phyloP scores from a whole-genome alignment of 2,329 filamentous ascomycete species.

The Ophiostoma montium region DNA sequence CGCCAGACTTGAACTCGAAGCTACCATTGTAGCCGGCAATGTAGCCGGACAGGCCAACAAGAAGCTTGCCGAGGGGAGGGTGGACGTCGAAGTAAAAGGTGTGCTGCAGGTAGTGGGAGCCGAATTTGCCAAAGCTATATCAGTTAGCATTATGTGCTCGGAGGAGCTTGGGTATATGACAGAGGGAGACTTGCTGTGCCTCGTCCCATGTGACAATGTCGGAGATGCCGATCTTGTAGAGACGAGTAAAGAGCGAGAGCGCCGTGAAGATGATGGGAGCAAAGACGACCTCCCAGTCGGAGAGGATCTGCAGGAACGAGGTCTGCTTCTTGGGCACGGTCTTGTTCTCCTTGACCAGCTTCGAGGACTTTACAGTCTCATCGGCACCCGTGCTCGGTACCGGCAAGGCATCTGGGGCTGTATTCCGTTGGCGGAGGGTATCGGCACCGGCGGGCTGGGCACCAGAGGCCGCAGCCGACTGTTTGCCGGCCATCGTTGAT shows the following conservation, averaged over 20 bases:
- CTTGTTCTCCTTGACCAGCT: slow-evolving; percentile 41
- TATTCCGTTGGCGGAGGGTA: slow-evolving; percentile 37
- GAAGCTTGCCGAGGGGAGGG: slow-evolving; percentile 94
- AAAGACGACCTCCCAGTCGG: slow-evolving; percentile 48
- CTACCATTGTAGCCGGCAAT: slow-evolving; percentile 97
- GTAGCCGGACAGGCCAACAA: slow-evolving; percentile 91
- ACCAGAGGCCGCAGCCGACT: slow-evolving; percentile 43
- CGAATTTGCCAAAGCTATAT: slow-evolving; percentile 86
- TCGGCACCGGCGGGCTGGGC: slow-evolving; percentile 44
- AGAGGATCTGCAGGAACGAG: slow-evolving; percentile 48
- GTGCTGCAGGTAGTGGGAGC: slow-evolving; percentile 95
- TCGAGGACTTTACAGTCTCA: slow-evolving; percentile 26
- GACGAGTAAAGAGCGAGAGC: slow-evolving; percentile 50
- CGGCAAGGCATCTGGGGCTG: background rate
- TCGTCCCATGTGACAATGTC: slow-evolving; percentile 55
- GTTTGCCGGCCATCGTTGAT: slow-evolving; percentile 36
- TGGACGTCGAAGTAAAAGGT: slow-evolving; percentile 92
- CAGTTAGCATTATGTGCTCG: slow-evolving; percentile 2
- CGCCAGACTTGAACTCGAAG: slow-evolving; percentile 98
- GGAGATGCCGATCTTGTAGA: slow-evolving; percentile 57
- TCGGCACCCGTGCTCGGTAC: slow-evolving; percentile 24
- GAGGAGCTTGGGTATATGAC: background rate
- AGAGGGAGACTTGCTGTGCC: slow-evolving; percentile 38
- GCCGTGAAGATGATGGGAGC: slow-evolving; percentile 46
- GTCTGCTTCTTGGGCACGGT: slow-evolving; percentile 38